A percentile compares a stretch with the other conserved stretches of the same genome.
phyloP scores from a whole-genome alignment of 345 rosid species.

The Lenwebbia sp. region DNA sequence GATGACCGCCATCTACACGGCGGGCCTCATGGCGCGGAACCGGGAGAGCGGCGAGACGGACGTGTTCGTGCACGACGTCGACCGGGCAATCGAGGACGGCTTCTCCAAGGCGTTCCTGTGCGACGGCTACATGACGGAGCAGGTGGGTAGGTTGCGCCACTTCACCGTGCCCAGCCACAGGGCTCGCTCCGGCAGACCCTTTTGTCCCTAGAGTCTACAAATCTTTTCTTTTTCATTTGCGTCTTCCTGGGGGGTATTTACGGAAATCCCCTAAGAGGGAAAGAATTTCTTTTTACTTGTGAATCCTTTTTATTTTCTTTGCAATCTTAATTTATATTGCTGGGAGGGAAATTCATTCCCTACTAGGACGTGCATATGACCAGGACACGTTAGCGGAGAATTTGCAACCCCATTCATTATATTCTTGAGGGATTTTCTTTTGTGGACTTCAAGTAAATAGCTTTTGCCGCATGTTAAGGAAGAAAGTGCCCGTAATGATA shows the following conservation, averaged over 20 bases:
- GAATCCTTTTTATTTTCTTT: not conserved
- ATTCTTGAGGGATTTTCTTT: too few relatives aligned
- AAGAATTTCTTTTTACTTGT: not conserved
- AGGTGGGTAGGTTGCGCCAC: constrained; percentile 67
- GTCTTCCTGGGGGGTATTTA: not conserved
- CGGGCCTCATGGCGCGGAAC: constrained; percentile 73
- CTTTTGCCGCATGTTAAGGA: not conserved
- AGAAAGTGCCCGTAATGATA: not conserved
- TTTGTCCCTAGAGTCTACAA: constrained; percentile 19
- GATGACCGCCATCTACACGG: constrained; percentile 78
- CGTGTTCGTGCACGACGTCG: constrained; percentile 85
- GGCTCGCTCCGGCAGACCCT: constrained; percentile 27
- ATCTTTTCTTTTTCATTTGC: not conserved
- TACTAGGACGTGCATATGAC: not conserved
- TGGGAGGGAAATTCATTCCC: not conserved
- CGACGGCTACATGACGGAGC: constrained; percentile 54
- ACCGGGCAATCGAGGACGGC: constrained; percentile 65
- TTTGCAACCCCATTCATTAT: not conserved
- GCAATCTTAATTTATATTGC: not conserved
- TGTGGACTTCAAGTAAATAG: too few relatives aligned
- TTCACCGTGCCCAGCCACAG: constrained; percentile 72
- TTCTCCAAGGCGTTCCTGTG: constrained; percentile 66
- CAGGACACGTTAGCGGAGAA: not conserved
- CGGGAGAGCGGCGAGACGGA: constrained; percentile 55
- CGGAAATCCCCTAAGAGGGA: not conserved